Evolutionary conservation across 1,284 basidiomycete species (phyloP).

Genomic region (Pseudomicrostroma phylloplanum): DNA sequence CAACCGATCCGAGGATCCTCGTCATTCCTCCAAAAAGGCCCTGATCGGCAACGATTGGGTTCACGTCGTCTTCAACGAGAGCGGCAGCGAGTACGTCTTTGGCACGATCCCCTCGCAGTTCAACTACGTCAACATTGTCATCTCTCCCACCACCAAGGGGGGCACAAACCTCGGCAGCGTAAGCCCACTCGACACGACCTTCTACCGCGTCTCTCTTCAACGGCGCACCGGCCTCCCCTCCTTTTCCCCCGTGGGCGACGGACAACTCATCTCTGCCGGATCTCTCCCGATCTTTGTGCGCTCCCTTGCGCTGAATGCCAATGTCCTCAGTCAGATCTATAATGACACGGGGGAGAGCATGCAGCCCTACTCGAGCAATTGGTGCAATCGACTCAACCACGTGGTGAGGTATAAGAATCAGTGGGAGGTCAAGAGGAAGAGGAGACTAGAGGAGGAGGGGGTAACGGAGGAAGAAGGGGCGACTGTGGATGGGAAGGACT

Average conservation of each 20-base stretch:
- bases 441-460: conserved; percentile 12
- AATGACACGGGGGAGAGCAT: conserved; percentile 44
- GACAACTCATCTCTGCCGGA: conserved; percentile 39
- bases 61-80: conserved; percentile 82
- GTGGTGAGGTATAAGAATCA: not conserved
- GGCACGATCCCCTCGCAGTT: conserved; percentile 87
- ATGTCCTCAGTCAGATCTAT: conserved; percentile 47
- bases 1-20: conserved; percentile 13
- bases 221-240: conserved; percentile 39
- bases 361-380: conserved; percentile 42
- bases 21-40: conserved; percentile 16
- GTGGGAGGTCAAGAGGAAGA: conserved; percentile 14
- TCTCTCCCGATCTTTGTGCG: conserved; percentile 42
- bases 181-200: conserved; percentile 38
- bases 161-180: conserved; percentile 39
- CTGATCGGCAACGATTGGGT: conserved; percentile 51
- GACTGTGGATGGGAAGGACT: not conserved
- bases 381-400: conserved; percentile 8
- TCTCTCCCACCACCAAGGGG: conserved; percentile 53
- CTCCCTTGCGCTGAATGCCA: conserved; percentile 41
- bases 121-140: conserved; percentile 95
- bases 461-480: conserved; percentile 7
- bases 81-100: conserved; percentile 63
- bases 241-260: conserved; percentile 46
- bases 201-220: conserved; percentile 48